Base-by-base conservation (phyloP, 768 basidiomycete species). In the Paxillus ammoniavirescens region DNA sequence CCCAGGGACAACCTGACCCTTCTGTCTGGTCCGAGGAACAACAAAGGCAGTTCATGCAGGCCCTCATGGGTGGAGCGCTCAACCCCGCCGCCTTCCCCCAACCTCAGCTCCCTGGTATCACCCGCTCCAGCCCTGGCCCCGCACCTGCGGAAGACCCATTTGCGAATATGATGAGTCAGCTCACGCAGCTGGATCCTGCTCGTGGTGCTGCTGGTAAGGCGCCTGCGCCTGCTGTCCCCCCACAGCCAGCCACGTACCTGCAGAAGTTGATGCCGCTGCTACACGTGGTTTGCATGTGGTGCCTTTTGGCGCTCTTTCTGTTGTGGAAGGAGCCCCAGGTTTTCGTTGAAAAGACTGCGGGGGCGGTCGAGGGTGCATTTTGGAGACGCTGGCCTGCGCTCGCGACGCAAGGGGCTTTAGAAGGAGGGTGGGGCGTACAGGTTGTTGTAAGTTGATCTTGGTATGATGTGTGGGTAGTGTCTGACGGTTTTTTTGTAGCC, bases 371-470 rank as follows among this genome's bases (percentile, higher is more conserved):
- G 35, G 65, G 63, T 8, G 56, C 59, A 31, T 58, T 75, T 42
- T 87, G 85, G 84, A 73, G 68, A 47, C 73, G 87, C 46, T 91
- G 89, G 90, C 80, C 80, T 8, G 77, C 78, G 53, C 70, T 91
- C 37, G 73, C 69, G 8, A 69, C 69, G 49, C 69, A 69, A 47
- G 73, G 63, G 36, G 66, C 77, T 37, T 45, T 63, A 43, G 67
- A 56, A 15, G 72, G 74, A 31, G 49, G 61, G 59, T 76, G 77
- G 77, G 74, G 75, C 7, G 77, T 89, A 10, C 82, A 83, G 58
- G 60, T 77, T 42, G 75, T 86, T 70, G 87, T 89, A 61, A 57
- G 84, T 74, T 9, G 33, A 52, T 31, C 50, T 44, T n/a, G 50
- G 33, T 35, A 14, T 12, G 9, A 14, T 0, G 13, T 13, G 6